Evolutionary conservation across 768 basidiomycete species (phyloP), one percentile per base, ranked within the genome.

Genomic region (Tricholoma bakamatsutake): DNA sequence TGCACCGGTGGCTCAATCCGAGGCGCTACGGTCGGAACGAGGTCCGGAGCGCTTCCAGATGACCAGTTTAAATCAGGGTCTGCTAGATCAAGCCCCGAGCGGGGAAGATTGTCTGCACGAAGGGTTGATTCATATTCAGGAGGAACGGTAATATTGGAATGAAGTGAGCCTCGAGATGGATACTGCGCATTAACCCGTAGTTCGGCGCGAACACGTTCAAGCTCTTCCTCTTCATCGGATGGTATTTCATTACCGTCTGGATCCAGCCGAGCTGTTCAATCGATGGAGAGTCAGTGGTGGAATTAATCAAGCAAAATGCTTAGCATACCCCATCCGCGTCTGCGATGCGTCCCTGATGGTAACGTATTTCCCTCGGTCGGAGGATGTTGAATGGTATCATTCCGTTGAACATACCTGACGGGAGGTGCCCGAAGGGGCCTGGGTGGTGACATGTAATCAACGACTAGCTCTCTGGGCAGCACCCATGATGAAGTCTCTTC

Each of bases 191-290:
- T 75, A 11, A 79, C 62, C 9, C 80, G 76, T 63, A 76, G 71
- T 53, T 77, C 79, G 0, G 80, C 69, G 34, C 80, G 77, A 28
- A 73, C 67, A 30, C 81, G 78, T 56, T 85, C 83, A 15, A 84
- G 71, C 51, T 81, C 79, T 58, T 80, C 79, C 57, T 87, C 84
- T 61, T 83, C 83, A 17, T 82, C 82, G 0, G 78, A 76, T 2
- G 82, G 73, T 54, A 86, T 78, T 63, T 85, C 83, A 57, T 87
- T 80, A 0, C 86, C 85, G 62, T 87, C 82, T 2, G 76, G 61
- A 65, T 81, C 78, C 47, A 81, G 73, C 35, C 78, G 76, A 34
- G 76, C 79, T 79, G 39, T 30, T 53, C 7, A 33, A 43, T 45
- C 56, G 33, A 33, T 59, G 50, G 42, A 24, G 13, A 11, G 35